phyloP scores from a whole-genome alignment of 345 rosid species.

The Stellera chamaejasme region DNA sequence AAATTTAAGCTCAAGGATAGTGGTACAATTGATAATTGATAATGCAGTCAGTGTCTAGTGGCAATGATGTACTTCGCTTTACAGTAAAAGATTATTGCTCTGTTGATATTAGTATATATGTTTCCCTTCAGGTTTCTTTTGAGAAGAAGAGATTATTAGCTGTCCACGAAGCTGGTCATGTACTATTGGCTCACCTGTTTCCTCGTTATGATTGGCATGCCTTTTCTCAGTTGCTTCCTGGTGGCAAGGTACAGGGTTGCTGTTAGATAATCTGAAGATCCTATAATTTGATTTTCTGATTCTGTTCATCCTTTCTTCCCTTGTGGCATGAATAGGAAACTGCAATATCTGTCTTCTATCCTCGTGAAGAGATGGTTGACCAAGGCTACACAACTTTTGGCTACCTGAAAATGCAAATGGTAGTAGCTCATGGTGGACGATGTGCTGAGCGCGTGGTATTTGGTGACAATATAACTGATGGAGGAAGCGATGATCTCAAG shows the following conservation, averaged over 20 bases:
- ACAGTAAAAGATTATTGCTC: background rate
- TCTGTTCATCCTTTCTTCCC: background rate
- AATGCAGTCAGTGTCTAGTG: too few relatives aligned
- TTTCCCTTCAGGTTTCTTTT: slow-evolving; percentile 51
- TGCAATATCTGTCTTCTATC: slow-evolving; percentile 90
- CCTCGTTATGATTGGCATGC: slow-evolving; percentile 99
- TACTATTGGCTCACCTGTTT: slow-evolving; percentile 88
- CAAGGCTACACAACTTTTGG: slow-evolving; percentile 97
- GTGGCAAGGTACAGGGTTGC: slow-evolving; percentile 61
- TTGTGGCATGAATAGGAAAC: slow-evolving; percentile 51
- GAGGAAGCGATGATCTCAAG: slow-evolving; percentile 87
- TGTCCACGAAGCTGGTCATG: slow-evolving; percentile 95
- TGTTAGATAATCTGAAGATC: background rate
- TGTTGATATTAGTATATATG: slow-evolving; percentile 16
- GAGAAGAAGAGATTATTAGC: slow-evolving; percentile 90
- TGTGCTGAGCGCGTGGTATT: slow-evolving; percentile 86
- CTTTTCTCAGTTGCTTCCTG: slow-evolving; percentile 97
- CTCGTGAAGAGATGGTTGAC: slow-evolving; percentile 92
- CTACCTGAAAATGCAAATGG: slow-evolving; percentile 99
- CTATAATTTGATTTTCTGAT: background rate
- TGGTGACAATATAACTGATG: slow-evolving; percentile 87
- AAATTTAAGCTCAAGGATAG: too few relatives aligned
- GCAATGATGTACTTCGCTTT: too few relatives aligned
- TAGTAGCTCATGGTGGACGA: slow-evolving; percentile 94
- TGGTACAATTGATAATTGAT: too few relatives aligned